Base-by-base conservation (phyloP, 2,329 filamentous ascomycete genomes). In the Lachnellula hyalina region DNA sequence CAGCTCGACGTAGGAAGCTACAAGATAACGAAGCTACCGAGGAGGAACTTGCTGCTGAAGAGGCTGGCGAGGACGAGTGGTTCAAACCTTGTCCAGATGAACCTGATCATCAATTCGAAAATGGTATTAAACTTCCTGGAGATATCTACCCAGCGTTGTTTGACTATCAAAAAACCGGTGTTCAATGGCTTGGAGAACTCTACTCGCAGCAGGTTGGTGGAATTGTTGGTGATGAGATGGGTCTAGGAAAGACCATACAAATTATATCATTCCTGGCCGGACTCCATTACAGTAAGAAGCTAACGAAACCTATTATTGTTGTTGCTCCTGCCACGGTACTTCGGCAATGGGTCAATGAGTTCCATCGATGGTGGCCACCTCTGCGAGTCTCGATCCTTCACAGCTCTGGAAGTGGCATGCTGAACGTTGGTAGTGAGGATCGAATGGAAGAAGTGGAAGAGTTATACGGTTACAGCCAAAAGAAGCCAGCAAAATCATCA, bases 331-430 rank as follows among this genome's bases (percentile, higher is more conserved):
- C 93, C 3, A 99, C 94, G 0, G 87, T 99, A 23, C 86, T 99
- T 74, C 88, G 90, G 58, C 94, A 99, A 70, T 99, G 94, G 94
- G 94, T 96, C 12, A 96, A 95, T 61, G 94, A 99, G 68, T 97
- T 99, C 64, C 95, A 99, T 72, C 85, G 87, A 12, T 99, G 95
- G 95, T 99, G 95, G 95, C 94, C 94, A n/a, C 87, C 94, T n/a
- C 77, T 99, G 34, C 83, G 95, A 42, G 94, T 99, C 5, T 96
- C 92, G 0, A 97, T 99, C 58, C 71, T 99, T 48, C 94, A 99
- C 69, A 90, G 90, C 0, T 96, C 94, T 4, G 94, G 94, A 2
- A 97, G 91, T 69, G 95, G 94, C 17, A 97, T 99, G 93, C 75
- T 96, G 51, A 91, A 96, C 61, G 77, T 95, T 23, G 77, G 76